Conservation (phyloP, 257 asterid species). For the Solanum okadae region DNA sequence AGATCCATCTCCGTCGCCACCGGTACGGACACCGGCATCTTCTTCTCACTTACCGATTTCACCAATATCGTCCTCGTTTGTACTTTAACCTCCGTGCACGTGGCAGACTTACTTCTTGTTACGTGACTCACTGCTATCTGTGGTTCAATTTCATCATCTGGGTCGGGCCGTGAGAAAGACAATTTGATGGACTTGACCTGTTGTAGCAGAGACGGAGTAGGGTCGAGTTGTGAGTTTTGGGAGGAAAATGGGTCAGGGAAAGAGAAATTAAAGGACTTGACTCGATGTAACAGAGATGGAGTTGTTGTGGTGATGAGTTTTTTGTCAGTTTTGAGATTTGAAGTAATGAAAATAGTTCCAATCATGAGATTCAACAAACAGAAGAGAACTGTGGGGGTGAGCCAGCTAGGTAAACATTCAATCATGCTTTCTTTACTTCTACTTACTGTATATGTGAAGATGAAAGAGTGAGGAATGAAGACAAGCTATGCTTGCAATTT, state of each 20-base stretch:
- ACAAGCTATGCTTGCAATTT: neutral
- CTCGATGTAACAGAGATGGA: constrained; percentile 8
- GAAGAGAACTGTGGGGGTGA: constrained; percentile 49
- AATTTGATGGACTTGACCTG: constrained; percentile 22
- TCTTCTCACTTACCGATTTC: constrained; percentile 49
- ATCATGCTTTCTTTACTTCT: neutral
- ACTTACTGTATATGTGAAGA: neutral
- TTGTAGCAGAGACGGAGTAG: constrained; percentile 13
- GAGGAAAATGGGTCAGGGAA: constrained; percentile 1
- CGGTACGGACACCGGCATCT: neutral
- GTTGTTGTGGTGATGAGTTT: neutral
- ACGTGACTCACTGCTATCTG: constrained; percentile 6
- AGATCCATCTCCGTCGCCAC: neutral
- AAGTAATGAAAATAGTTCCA: constrained; percentile 31
- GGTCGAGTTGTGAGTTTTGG: neutral
- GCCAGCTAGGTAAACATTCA: constrained; percentile 21
- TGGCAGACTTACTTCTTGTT: neutral
- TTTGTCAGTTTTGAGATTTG: constrained; percentile 16
- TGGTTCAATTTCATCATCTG: neutral
- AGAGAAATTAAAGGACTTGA: constrained; percentile 19
- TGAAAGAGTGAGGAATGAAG: neutral
- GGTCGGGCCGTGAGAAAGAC: neutral
- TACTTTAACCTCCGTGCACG: neutral
- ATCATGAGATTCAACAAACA: constrained; percentile 46
- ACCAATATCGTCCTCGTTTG: constrained; percentile 9